These are phyloP conservation scores for Pyrrhoderma noxium DNA, from an alignment of 1,284 basidiomycete species.

Conservation along the genomic window DNA sequence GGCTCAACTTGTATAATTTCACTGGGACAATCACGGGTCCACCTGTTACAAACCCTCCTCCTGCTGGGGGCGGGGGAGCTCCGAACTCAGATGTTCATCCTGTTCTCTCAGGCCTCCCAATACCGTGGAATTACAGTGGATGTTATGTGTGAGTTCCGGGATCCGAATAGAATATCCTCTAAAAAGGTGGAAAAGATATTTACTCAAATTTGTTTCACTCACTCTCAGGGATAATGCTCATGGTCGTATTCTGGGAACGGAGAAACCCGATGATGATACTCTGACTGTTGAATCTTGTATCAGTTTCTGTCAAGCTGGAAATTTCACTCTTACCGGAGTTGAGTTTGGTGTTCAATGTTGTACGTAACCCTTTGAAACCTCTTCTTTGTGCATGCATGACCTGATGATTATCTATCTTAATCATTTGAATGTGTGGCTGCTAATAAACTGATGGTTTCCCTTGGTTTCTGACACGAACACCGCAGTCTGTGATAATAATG, in stretches of 20 bases:
- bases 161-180: no score
- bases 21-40: slow-evolving; percentile 43
- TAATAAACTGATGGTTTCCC: background rate
- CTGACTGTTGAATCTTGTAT: slow-evolving; percentile 44
- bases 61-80: slow-evolving; percentile 35
- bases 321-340: slow-evolving; percentile 38
- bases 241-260: slow-evolving; percentile 40
- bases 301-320: slow-evolving; percentile 32
- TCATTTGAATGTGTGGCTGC: no score
- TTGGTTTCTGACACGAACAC: no score
- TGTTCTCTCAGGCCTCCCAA: slow-evolving; percentile 38
- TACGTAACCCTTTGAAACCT: slow-evolving; percentile 24
- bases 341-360: slow-evolving; percentile 55
- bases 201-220: background rate
- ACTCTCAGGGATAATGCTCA: slow-evolving; percentile 36
- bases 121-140: slow-evolving; percentile 37
- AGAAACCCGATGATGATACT: slow-evolving; percentile 26
- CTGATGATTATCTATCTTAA: no score
- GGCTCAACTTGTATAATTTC: slow-evolving; percentile 55
- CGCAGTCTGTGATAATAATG: slow-evolving; percentile 53
- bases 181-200: background rate
- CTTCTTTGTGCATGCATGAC: no score
- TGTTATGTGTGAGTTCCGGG: slow-evolving; percentile 29
- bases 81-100: slow-evolving; percentile 9
- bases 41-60: slow-evolving; percentile 32